phyloP scores from a whole-genome alignment of 257 asterid species.

The Orobanche coerulescens region DNA sequence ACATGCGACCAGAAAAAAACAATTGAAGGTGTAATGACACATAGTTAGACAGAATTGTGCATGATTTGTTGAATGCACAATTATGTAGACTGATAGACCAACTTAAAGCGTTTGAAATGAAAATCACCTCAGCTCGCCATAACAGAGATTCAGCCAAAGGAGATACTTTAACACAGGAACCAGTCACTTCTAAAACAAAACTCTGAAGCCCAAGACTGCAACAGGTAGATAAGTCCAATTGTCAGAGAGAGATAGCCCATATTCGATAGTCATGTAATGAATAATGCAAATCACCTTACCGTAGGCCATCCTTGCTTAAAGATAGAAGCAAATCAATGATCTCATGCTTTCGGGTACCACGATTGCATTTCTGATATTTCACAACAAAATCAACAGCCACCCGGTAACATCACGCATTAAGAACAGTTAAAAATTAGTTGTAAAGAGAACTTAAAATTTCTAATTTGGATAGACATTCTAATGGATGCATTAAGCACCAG shows the following conservation, averaged over 20 bases:
- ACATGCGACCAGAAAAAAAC: constrained; percentile 14
- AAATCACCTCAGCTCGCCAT: constrained; percentile 90
- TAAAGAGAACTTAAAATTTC: background rate
- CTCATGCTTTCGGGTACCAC: constrained; percentile 60
- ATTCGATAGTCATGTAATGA: constrained; percentile 13
- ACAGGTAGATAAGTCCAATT: constrained; percentile 21
- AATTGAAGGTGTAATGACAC: constrained; percentile 10
- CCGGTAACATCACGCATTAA: constrained; percentile 2
- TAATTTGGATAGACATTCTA: background rate
- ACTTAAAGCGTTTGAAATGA: constrained; percentile 14
- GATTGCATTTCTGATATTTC: constrained; percentile 45
- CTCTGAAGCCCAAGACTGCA: constrained; percentile 55
- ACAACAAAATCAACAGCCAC: constrained; percentile 13
- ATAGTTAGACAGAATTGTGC: background rate
- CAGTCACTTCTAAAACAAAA: constrained; percentile 46
- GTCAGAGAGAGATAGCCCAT: constrained; percentile 7
- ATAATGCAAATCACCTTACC: constrained; percentile 43
- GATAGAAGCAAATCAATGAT: constrained; percentile 47
- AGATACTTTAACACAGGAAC: constrained; percentile 60
- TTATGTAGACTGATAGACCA: background rate
- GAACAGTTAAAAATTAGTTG: constrained; percentile 6
- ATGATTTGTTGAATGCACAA: background rate
- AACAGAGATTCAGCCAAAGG: constrained; percentile 62
- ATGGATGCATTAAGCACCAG: constrained; percentile 3
- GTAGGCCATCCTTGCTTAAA: constrained; percentile 36